Base-by-base conservation (phyloP, 495 filamentous ascomycete species). In the Cercophora sp. region DNA sequence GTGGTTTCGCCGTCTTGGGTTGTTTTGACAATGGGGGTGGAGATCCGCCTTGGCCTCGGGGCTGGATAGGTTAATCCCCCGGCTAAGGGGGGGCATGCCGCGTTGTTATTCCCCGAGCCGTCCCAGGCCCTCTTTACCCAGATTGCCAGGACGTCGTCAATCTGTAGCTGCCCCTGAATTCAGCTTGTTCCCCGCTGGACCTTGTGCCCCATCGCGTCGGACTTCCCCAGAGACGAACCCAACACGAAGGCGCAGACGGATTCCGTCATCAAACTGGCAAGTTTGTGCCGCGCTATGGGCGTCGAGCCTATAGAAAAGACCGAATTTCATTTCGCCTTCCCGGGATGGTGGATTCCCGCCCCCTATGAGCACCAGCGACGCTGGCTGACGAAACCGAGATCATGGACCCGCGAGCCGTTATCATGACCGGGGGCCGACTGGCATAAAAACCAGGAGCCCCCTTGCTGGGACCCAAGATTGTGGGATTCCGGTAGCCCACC, bases 111-210 rank as follows among this genome's bases (percentile, higher is more conserved):
- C 46, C 55, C 57, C 58, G 54, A 56, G 26, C 53, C 56, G 53
- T 27, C 55, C 57, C 58, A 51, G 54, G 26, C 53, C 56, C 50
- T 27, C 23, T 65, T 65, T 62, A 65, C 40, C 62, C 62, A 65
- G 50, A 65, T 65, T 65, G 53, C 6, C 0, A 31, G 20, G 35
- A 15, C 20, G 3, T 42, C 24, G 44, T 35, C 39, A 9, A 9
- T 45, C 27, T 15, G 19, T 47, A n/a, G n/a, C 8, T 23, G 34
- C 32, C 31, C 52, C 48, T 56, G 44, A 42, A 27, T 37, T 29
- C 29, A 36, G n/a, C 48, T 25, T 24, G 20, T 31, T 31, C 55
- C 37, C 50, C 43, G 44, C 37, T 23, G 18, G 20, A 8, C 5
- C 19, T 40, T 32, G 42, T 46, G 11, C 35, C 42, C 26, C 20